Conservation (phyloP, 2,329 filamentous ascomycete genomes). For the Penicillium sp. region DNA sequence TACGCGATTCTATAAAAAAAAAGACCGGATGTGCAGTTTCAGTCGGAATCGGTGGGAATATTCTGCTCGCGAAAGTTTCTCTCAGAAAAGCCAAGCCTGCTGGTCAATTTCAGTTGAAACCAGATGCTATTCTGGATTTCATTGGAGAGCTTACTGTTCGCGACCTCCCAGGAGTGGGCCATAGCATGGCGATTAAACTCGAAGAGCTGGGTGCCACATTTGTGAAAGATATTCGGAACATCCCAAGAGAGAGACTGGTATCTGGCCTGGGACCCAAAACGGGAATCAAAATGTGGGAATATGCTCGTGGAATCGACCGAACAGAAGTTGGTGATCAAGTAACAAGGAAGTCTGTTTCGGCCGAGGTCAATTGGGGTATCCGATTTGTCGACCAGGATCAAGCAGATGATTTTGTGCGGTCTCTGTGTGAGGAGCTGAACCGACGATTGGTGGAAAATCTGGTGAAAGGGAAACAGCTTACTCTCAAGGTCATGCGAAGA, state of each 20-base stretch:
- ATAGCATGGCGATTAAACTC: constrained; percentile 81
- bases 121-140: constrained; percentile 73
- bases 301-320: constrained; percentile 81
- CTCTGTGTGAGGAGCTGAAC: constrained; percentile 80
- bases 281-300: constrained; percentile 85
- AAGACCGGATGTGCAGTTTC: constrained; percentile 85
- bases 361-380: constrained; percentile 98
- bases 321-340: constrained; percentile 83
- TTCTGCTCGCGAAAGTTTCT: constrained; percentile 87
- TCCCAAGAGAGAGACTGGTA: constrained; percentile 72
- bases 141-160: constrained; percentile 76
- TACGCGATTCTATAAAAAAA: constrained; percentile 69
- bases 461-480: constrained; percentile 84
- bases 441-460: constrained; percentile 76
- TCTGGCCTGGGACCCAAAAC: constrained; percentile 84
- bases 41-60: constrained; percentile 86
- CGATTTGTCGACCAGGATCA: constrained; percentile 90
- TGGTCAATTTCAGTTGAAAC: constrained; percentile 84
- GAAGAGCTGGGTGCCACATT: constrained; percentile 80
- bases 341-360: constrained; percentile 88
- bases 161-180: constrained; percentile 85
- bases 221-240: constrained; percentile 77
- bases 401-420: constrained; percentile 85
- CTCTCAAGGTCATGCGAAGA: constrained; percentile 91
- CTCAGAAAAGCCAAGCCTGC: constrained; percentile 90